Percentiles rank a stretch among this genome's conserved stretches.
These are phyloP conservation scores for Zygnema circumcarinatum DNA, from an alignment of 139 green algal species.

Conservation along the genomic window DNA sequence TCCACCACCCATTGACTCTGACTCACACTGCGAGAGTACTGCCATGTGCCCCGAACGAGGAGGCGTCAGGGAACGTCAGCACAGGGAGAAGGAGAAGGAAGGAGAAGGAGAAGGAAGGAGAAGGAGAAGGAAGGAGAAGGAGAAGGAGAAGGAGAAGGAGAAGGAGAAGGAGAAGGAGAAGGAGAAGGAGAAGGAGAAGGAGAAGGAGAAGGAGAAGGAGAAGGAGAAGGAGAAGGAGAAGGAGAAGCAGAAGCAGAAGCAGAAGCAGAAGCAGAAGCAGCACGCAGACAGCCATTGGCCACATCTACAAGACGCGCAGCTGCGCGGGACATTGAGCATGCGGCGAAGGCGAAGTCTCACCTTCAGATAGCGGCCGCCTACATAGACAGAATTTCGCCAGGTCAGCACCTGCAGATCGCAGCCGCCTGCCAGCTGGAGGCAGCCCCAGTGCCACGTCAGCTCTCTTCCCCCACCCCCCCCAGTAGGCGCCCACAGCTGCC, in stretches of 20 bases:
- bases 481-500: no score
- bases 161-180: background rate
- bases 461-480: background rate
- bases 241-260: background rate
- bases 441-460: background rate
- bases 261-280: constrained; percentile 11
- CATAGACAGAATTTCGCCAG: constrained; percentile 38
- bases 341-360: no score
- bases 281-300: no score
- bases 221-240: background rate
- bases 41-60: background rate
- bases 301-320: no score
- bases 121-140: background rate
- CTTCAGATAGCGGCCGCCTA: constrained; percentile 49
- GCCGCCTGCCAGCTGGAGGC: background rate
- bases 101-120: background rate
- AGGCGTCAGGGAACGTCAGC: background rate
- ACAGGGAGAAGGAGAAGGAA: background rate
- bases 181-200: background rate
- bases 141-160: background rate
- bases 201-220: background rate
- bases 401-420: constrained; percentile 11
- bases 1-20: constrained; percentile 56
- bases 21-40: constrained; percentile 23
- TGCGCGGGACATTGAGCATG: no score